Evolutionary conservation across 768 basidiomycete genomes (phyloP).

Genomic region (Dictyophora rubrovolvata): DNA sequence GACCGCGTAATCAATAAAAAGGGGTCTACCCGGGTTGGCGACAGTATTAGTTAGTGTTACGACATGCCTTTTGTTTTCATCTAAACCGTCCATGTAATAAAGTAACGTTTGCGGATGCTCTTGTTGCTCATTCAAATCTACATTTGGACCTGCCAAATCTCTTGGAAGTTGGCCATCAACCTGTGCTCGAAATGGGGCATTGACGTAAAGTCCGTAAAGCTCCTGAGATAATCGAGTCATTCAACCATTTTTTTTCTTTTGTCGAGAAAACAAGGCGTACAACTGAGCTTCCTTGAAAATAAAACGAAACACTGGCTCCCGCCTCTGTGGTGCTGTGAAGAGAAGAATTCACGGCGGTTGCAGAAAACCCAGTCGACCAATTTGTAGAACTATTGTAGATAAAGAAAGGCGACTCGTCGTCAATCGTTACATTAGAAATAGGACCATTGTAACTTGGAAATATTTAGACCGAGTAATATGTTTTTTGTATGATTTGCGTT

Average conservation of each 20-base stretch:
- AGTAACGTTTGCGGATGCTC: conserved; percentile 3
- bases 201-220: conserved; percentile 23
- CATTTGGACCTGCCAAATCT: not conserved
- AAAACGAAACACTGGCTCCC: not conserved
- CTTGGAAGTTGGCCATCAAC: conserved; percentile 18
- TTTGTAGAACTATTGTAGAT: not conserved
- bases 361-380: not conserved
- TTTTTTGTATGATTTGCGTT: not conserved
- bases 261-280: conserved; percentile 13
- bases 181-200: conserved; percentile 22
- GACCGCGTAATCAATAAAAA: conserved; percentile 6
- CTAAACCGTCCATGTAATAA: not conserved
- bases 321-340: not conserved
- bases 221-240: conserved; percentile 19
- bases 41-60: not conserved
- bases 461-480: not conserved
- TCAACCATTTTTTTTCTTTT: conserved; percentile 25
- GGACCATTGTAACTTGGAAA: not conserved
- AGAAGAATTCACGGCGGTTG: conserved; percentile 5
- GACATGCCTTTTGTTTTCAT: not conserved
- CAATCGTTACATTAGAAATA: not conserved
- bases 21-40: not conserved
- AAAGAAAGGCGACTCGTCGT: not conserved
- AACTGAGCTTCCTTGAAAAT: conserved; percentile 8
- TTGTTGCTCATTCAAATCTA: not conserved